Evolutionary conservation across 208 protist genomes (phyloP).

Genomic region (Zelonia costaricensis): DNA sequence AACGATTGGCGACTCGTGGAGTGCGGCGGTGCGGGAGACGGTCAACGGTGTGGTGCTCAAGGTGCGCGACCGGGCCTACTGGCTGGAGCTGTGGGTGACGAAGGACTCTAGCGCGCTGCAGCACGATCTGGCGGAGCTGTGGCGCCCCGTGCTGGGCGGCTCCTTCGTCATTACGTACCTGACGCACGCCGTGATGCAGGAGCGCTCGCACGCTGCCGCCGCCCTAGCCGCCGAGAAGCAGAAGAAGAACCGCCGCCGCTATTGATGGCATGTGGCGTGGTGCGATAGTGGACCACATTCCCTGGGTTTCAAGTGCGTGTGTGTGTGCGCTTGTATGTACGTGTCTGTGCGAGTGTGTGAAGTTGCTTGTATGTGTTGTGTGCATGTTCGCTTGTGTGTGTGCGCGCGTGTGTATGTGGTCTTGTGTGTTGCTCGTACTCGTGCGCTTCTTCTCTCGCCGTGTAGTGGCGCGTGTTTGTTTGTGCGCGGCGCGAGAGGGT

Average conservation of each 20-base stretch:
- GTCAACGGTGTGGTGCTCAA: slow-evolving; percentile 86
- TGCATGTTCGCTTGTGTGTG: slow-evolving; percentile 4
- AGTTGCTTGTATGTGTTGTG: slow-evolving; percentile 10
- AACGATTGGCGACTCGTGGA: slow-evolving; percentile 87
- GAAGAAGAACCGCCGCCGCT: slow-evolving; percentile 41
- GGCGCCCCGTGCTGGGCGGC: slow-evolving; percentile 52
- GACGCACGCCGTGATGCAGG: slow-evolving; percentile 63
- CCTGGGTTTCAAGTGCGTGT: too few species aligned
- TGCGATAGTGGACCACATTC: too few species aligned
- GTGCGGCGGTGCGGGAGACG: slow-evolving; percentile 53
- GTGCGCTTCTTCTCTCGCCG: not conserved
- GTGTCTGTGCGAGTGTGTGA: not conserved
- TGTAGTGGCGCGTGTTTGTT: not conserved
- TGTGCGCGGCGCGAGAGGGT: not conserved
- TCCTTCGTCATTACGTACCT: slow-evolving; percentile 58
- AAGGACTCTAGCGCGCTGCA: slow-evolving; percentile 59
- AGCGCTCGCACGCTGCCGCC: slow-evolving; percentile 47
- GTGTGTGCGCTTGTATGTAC: too few species aligned
- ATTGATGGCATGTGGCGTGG: too few species aligned
- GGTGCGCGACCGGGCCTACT: slow-evolving; percentile 67
- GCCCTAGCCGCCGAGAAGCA: slow-evolving; percentile 48
- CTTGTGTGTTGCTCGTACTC: not conserved
- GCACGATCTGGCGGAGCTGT: slow-evolving; percentile 64
- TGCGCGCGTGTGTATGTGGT: not conserved
- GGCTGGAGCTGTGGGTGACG: slow-evolving; percentile 87